phyloP scores from a whole-genome alignment of 169 alveolate species.

The Cyclospora cayetanensis region DNA sequence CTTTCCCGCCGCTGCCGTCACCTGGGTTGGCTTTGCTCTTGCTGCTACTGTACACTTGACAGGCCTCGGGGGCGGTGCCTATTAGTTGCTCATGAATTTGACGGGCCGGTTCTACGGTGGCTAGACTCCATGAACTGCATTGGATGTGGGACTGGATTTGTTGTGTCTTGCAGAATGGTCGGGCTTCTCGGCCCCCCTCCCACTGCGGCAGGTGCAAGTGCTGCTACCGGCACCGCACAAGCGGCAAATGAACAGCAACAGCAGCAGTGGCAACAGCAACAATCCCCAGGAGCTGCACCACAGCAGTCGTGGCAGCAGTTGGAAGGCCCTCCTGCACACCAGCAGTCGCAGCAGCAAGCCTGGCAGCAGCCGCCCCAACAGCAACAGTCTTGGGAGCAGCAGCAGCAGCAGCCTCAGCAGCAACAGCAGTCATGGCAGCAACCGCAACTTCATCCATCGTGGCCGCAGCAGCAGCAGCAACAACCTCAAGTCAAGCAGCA shows the following conservation, averaged over 20 bases:
- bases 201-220: not conserved
- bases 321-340: not conserved
- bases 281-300: too few species aligned
- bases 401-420: slow-evolving; percentile 47
- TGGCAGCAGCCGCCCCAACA: not conserved
- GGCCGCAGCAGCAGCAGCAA: slow-evolving; percentile 59
- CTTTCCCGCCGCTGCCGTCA: not conserved
- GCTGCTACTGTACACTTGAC: not conserved
- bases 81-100: not conserved
- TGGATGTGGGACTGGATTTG: not conserved
- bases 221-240: not conserved
- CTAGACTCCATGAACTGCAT: too few species aligned
- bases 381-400: not conserved
- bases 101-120: not conserved
- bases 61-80: not conserved
- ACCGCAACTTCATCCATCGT: not conserved
- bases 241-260: slow-evolving; percentile 40
- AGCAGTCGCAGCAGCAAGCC: not conserved
- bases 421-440: slow-evolving; percentile 7
- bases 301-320: not conserved
- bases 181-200: slow-evolving; percentile 54
- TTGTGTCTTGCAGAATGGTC: slow-evolving; percentile 3
- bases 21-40: not conserved
- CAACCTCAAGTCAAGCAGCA: slow-evolving; percentile 33
- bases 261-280: slow-evolving; percentile 53